Evolutionary conservation across 345 rosid genomes (phyloP), one percentile per base, ranked within the genome.

Genomic region (Populus pruinosa): DNA sequence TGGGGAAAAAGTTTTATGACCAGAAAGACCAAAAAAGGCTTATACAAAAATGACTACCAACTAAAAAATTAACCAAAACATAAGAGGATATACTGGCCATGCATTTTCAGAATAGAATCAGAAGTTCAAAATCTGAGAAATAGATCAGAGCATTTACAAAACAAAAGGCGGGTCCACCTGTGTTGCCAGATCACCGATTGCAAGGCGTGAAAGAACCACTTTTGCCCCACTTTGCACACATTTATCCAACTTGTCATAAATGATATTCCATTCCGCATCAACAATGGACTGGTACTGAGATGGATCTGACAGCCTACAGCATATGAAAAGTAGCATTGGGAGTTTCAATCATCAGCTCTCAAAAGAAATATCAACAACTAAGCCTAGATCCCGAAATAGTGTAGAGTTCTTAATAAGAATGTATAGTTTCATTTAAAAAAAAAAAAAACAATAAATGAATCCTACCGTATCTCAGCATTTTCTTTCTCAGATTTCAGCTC

Each of bases 231-330:
- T 89, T 56, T 91, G 85, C 8, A 88, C 96, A 71, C 99, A 96
- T 87, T 94, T 94, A 84, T 94, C 99, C 86, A 96, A 80, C 86
- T 96, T 96, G 86, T 96, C 98, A 82, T 96, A 96, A 72, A 96
- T 96, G 75, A 96, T 96, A 89, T 94, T 96, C 99, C 99, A 96
- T 76, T 96, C 99, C 17, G 99, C 99, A 87, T 96, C 99, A 83
- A 96, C 99, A 82, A 96, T 96, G 76, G 99, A 96, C 81, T 96
- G 99, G 78, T 96, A 94, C 74, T 94, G 93, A 25, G 92, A 88
- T 79, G 99, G 99, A 89, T 96, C 98, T 73, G 98, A 87, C 78
- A 96, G 88, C 83, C 99, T 96, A 89, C 76, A 73, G 49, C 67
- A 76, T 27, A 31, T 77, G 59, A 75, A 70, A 61, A 49, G 72